phyloP scores from a whole-genome alignment of 768 basidiomycete genomes.

The Termitomyces sp. region DNA sequence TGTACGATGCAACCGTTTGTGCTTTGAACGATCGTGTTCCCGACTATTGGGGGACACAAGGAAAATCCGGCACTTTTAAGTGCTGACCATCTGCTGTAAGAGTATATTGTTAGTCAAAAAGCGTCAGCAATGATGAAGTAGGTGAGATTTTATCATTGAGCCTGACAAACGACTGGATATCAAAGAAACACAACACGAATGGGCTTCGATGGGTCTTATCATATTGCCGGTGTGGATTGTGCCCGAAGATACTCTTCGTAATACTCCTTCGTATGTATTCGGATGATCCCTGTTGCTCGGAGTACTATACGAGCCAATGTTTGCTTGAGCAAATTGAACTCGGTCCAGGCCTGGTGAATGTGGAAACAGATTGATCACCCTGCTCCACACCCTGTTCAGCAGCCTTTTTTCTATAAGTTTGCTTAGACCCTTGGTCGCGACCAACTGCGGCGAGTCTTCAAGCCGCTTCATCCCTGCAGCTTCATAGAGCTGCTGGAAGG shows the following conservation, averaged over 20 bases:
- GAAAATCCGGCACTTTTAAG: neutral
- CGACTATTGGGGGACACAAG: constrained; percentile 31
- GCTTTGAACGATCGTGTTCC: constrained; percentile 58
- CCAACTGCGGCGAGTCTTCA: constrained; percentile 75
- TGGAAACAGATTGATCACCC: constrained; percentile 1
- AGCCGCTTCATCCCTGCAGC: no score
- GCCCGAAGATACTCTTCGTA: no score
- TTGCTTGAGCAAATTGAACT: constrained; percentile 68
- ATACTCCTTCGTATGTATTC: constrained; percentile 77
- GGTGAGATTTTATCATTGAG: no score
- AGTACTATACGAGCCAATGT: constrained; percentile 60
- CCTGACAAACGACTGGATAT: constrained; percentile 3
- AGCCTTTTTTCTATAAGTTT: constrained; percentile 65
- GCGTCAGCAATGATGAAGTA: no score
- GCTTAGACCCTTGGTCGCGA: constrained; percentile 68
- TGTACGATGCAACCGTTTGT: constrained; percentile 20
- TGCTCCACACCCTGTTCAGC: constrained; percentile 62
- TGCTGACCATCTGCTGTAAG: constrained; percentile 55
- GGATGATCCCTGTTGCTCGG: constrained; percentile 71
- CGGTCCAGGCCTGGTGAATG: constrained; percentile 13
- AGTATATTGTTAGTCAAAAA: constrained; percentile 26
- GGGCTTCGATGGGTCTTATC: constrained; percentile 72
- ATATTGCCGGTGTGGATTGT: constrained; percentile 71
- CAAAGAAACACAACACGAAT: no score
- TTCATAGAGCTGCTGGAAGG: no score